phyloP scores from a whole-genome alignment of 2,329 filamentous ascomycete species.

The Mycosphaerella sp. region DNA sequence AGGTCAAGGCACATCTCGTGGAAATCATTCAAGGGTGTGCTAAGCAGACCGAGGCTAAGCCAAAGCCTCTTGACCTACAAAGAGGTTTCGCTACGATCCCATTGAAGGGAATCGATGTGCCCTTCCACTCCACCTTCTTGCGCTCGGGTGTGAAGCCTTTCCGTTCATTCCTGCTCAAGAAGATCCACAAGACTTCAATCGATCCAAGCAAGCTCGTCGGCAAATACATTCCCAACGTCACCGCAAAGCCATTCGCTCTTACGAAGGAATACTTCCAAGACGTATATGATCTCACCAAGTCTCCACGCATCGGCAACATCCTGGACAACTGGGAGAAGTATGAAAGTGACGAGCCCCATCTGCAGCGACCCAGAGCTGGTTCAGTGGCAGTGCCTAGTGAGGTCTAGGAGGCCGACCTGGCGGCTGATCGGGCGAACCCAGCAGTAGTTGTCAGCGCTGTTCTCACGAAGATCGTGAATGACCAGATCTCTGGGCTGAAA shows the following conservation, averaged over 20 bases:
- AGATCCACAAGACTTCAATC: slow-evolving; percentile 99
- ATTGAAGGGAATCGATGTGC: slow-evolving; percentile 93
- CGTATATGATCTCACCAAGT: slow-evolving; percentile 89
- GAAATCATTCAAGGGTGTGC: slow-evolving; percentile 88
- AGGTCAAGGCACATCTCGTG: slow-evolving; percentile 81
- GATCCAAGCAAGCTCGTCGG: slow-evolving; percentile 94
- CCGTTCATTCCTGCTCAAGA: slow-evolving; percentile 97
- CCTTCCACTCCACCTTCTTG: slow-evolving; percentile 98
- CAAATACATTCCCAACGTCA: slow-evolving; percentile 99
- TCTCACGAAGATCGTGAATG: background rate
- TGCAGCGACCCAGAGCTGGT: slow-evolving; percentile 27
- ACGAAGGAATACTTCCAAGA: slow-evolving; percentile 99
- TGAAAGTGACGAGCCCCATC: slow-evolving; percentile 35
- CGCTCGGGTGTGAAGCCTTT: slow-evolving; percentile 98
- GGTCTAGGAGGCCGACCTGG: background rate
- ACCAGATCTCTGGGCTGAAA: background rate
- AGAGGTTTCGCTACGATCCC: slow-evolving; percentile 96
- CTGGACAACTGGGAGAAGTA: slow-evolving; percentile 67
- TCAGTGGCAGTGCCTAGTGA: slow-evolving; percentile 23
- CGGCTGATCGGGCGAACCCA: background rate
- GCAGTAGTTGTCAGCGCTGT: background rate
- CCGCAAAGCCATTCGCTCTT: slow-evolving; percentile 87
- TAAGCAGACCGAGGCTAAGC: slow-evolving; percentile 81
- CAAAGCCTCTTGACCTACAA: slow-evolving; percentile 79
- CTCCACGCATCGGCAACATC: slow-evolving; percentile 66